Base-by-base conservation (phyloP, 257 asterid genomes). In the Nicotiana obtusifolia region DNA sequence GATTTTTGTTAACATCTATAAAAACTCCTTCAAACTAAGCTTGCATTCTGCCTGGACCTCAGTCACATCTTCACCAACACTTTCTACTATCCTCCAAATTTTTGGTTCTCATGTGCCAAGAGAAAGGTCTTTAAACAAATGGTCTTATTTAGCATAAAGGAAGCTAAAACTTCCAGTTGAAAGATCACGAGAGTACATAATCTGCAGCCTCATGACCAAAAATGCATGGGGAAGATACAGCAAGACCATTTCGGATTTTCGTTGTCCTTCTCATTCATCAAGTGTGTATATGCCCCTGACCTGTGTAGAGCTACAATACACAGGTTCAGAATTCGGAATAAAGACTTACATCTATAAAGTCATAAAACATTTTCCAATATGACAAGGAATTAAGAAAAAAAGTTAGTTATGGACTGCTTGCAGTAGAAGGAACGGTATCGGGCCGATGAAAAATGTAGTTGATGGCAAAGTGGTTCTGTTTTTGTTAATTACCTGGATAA, bases 161-260 rank as follows among this genome's bases (percentile, higher is more conserved):
- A 11, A 52, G 57, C 17, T 52, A 52, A 52, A 52, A 52, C 19
- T 4, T 52, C 17, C 57, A 11, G 4, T 52, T 52, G 57, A 52
- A 52, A 52, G 13, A 47, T 47, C 54, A 47, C 15, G 16, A 13
- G 10, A 47, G 54, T 47, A 13, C 54, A 47, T 47, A 47, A 47
- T 13, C 54, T 10, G 54, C 54, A 47, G 16, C 15, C 4, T 47
- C 54, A 47, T 47, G 44, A 35, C 7, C 44, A 35, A 35, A 6
- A 35, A 35, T 35, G 44, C 44, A 35, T 35, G 44, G 9, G 9
- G 54, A 47, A 47, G 54, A 47, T 0, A 47, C 3, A 47, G 13
- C 54, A 10, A 30, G 86, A 85, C 91, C 91, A 88, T 76, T 88
- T 83, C 57, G 86, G 81, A 57, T 84, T 86, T 65, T 88, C 82